A percentile compares a stretch with the other conserved stretches of the same genome.
Evolutionary conservation across 1,284 basidiomycete species (phyloP).

Genomic region (Microbotryum saponariae): DNA sequence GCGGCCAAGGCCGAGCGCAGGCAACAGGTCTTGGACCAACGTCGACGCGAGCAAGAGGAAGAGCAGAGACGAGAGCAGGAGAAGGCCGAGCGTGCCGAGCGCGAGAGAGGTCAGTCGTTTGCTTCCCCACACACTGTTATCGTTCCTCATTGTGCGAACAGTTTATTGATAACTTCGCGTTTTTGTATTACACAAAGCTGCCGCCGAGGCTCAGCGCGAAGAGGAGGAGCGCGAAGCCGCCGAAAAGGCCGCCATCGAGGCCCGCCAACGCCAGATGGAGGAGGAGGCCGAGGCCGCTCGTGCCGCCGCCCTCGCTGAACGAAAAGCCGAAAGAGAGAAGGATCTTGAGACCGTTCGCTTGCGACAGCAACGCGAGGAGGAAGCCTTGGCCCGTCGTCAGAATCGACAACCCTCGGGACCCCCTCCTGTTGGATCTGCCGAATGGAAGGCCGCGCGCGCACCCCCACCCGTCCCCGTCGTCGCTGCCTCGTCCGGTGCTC

Average conservation of each 20-base stretch:
- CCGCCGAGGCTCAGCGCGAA: conserved; percentile 17
- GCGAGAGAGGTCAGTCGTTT: conserved; percentile 19
- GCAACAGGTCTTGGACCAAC: conserved; percentile 43
- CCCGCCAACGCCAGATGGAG: conserved; percentile 47
- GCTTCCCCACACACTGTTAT: background rate
- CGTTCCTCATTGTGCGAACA: background rate
- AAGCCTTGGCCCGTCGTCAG: conserved; percentile 47
- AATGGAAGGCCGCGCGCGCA: conserved; percentile 23
- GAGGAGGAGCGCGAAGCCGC: conserved; percentile 51
- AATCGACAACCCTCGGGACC: conserved; percentile 8
- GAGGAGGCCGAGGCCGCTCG: conserved; percentile 57
- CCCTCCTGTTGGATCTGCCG: conserved; percentile 18
- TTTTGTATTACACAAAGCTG: conserved; percentile 1
- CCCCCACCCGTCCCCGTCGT: conserved; percentile 5
- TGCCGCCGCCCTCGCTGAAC: conserved; percentile 51
- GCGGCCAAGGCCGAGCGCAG: conserved; percentile 31
- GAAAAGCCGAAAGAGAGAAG: conserved; percentile 49
- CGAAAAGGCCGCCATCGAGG: conserved; percentile 49
- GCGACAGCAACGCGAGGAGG: conserved; percentile 69
- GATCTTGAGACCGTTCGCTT: conserved; percentile 55
- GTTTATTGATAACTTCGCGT: too few relatives aligned
- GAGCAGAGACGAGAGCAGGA: conserved; percentile 3
- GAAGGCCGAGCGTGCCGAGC: conserved; percentile 8
- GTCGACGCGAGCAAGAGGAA: conserved; percentile 23
- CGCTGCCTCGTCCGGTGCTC: conserved; percentile 1